These are phyloP conservation scores for Globisporangium camurandrum DNA, from an alignment of 352 stramenopile species.

Conservation along the genomic window DNA sequence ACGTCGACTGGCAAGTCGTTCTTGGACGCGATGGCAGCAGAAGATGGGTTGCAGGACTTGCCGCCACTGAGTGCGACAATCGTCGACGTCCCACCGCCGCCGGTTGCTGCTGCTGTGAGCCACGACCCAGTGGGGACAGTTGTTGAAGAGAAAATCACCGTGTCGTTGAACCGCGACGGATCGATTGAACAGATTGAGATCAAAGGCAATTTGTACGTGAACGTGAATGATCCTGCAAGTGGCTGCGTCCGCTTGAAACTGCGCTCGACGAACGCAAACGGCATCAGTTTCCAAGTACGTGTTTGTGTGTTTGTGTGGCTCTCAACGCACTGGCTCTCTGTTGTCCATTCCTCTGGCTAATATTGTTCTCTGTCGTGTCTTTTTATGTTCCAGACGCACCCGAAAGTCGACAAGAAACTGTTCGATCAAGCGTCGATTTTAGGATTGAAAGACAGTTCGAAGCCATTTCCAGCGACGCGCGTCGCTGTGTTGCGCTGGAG, in stretches of 20 bases:
- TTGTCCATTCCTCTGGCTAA: too few relatives aligned
- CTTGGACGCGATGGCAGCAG: constrained; percentile 79
- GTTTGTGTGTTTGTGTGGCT: neutral
- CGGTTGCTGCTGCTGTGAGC: constrained; percentile 47
- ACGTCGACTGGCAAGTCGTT: constrained; percentile 78
- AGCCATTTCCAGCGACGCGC: constrained; percentile 75
- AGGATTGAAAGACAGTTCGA: constrained; percentile 71
- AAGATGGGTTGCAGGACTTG: constrained; percentile 83
- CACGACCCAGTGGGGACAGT: constrained; percentile 75
- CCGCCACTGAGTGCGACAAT: constrained; percentile 71
- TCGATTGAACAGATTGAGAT: constrained; percentile 81
- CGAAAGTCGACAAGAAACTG: constrained; percentile 84
- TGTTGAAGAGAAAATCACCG: constrained; percentile 85
- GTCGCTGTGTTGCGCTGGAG: constrained; percentile 82
- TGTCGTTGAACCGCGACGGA: constrained; percentile 74
- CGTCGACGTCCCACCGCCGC: constrained; percentile 48
- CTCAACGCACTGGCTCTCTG: too few relatives aligned
- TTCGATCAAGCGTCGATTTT: constrained; percentile 79
- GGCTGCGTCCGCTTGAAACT: constrained; percentile 70
- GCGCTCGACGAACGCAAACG: constrained; percentile 51
- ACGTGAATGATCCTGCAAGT: constrained; percentile 68
- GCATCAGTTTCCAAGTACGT: constrained; percentile 65
- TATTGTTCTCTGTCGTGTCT: too few relatives aligned
- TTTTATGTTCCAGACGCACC: constrained; percentile 78
- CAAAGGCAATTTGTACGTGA: constrained; percentile 82